These are phyloP conservation scores for Paspalum vaginatum DNA, from an alignment of 176 grass and related monocot genomes.

Conservation along the genomic window DNA sequence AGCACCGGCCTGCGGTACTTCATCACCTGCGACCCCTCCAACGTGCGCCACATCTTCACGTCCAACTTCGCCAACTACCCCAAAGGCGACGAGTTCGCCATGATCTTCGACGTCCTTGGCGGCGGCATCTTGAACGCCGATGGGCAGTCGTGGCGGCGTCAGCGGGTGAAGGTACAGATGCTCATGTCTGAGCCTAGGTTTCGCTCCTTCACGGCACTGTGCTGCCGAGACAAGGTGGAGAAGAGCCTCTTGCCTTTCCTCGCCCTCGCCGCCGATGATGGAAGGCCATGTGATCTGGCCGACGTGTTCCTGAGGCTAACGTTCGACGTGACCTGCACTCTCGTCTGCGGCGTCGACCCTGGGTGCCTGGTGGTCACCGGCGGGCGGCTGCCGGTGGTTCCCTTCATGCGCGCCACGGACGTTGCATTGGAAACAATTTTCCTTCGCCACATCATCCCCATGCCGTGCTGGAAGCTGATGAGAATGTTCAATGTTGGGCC, in stretches of 20 bases:
- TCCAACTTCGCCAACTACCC: conserved; percentile 66
- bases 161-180: conserved; percentile 46
- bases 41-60: conserved; percentile 64
- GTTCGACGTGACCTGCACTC: too few relatives aligned
- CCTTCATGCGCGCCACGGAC: too few relatives aligned
- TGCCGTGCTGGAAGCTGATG: too few relatives aligned
- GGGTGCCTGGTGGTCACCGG: too few relatives aligned
- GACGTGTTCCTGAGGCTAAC: too few relatives aligned
- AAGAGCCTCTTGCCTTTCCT: conserved; percentile 52
- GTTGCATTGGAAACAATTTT: conserved; percentile 10
- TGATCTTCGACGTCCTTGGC: conserved; percentile 17
- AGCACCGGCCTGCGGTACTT: conserved; percentile 36
- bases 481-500: too few relatives aligned
- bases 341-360: too few relatives aligned
- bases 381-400: too few relatives aligned
- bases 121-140: conserved; percentile 71
- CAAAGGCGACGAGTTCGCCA: conserved; percentile 56
- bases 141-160: conserved; percentile 56
- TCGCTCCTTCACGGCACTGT: conserved; percentile 20
- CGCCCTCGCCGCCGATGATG: conserved; percentile 4
- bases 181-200: conserved; percentile 41
- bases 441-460: conserved; percentile 41
- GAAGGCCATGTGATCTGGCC: not conserved
- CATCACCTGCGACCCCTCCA: conserved; percentile 56
- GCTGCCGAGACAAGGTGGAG: conserved; percentile 52